Evolutionary conservation across 148 eudicot genomes (phyloP).

Genomic region (Vaccinium darrowii): DNA sequence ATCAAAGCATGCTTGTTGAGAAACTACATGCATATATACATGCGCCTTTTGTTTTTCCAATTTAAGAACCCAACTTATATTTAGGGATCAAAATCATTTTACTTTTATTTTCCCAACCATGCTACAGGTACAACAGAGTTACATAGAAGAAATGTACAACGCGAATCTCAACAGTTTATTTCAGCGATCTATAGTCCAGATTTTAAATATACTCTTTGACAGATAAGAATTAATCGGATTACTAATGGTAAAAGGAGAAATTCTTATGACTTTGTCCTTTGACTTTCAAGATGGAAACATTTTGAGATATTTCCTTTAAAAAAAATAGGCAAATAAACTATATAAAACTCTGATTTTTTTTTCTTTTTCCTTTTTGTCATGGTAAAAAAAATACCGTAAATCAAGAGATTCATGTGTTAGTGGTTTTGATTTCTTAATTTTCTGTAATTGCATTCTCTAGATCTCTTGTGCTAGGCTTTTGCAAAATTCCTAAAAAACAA

Average conservation of each 20-base stretch:
- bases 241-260: not conserved
- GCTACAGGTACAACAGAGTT: too few species aligned
- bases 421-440: too few species aligned
- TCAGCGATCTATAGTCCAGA: too few species aligned
- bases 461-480: not conserved
- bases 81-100: not conserved
- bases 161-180: too few species aligned
- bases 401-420: too few species aligned
- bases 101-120: not conserved
- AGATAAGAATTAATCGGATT: not conserved
- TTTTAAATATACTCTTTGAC: too few species aligned
- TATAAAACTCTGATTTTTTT: not conserved
- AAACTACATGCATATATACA: too few species aligned
- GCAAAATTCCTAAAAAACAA: not conserved
- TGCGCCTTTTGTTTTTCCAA: not conserved
- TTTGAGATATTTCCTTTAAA: not conserved
- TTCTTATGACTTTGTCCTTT: not conserved
- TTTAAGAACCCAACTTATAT: not conserved
- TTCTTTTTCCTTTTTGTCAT: not conserved
- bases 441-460: not conserved
- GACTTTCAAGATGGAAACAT: not conserved
- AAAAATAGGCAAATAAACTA: not conserved
- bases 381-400: not conserved
- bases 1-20: not conserved
- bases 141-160: too few species aligned